Evolutionary conservation across 768 basidiomycete species (phyloP), one percentile per base, ranked within the genome.

Genomic region (Serendipita sp.): DNA sequence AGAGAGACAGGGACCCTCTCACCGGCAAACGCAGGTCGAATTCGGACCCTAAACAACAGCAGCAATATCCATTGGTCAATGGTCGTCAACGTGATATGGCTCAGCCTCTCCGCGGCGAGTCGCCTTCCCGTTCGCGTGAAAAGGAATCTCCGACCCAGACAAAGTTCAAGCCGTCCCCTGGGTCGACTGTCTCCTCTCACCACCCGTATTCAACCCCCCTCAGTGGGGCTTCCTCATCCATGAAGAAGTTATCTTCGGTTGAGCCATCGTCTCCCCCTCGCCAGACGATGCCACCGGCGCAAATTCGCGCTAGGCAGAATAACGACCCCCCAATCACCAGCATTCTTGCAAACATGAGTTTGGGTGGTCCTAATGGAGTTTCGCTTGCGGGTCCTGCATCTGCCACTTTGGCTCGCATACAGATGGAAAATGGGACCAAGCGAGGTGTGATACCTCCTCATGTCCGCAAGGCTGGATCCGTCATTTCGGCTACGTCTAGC

Each of bases 211-310:
- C 68, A n/a, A 42, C 61, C 50, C 65, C 65, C 20, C 63, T 64
- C 22, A 65, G 51, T 24, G 33, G 13, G 62, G 69, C 56, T 63
- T 42, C 11, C 65, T 64, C 67, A 69, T 69, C 68, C 60, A 71
- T 67, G 51, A 72, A 68, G 67, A 73, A 63, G 65, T 70, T 68
- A 41, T 67, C 66, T 30, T 61, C 78, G n/a, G 77, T 77, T 65
- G 69, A 71, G 30, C 73, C 74, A 7, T 1, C 45, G 45, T 20
- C 45, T 76, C 73, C 41, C 66, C 67, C 48, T 68, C 69, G n/a
- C 67, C 71, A 20, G 71, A 65, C 63, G 78, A 81, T 64, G 81
- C 83, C 5, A 81, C 78, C 68, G 80, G 82, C 69, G 82, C 20
- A 24, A 56, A 28, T 30, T 38, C 30, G 51, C 44, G n/a, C 44